Base-by-base conservation (phyloP, 768 basidiomycete genomes). In the Russula vinacea region DNA sequence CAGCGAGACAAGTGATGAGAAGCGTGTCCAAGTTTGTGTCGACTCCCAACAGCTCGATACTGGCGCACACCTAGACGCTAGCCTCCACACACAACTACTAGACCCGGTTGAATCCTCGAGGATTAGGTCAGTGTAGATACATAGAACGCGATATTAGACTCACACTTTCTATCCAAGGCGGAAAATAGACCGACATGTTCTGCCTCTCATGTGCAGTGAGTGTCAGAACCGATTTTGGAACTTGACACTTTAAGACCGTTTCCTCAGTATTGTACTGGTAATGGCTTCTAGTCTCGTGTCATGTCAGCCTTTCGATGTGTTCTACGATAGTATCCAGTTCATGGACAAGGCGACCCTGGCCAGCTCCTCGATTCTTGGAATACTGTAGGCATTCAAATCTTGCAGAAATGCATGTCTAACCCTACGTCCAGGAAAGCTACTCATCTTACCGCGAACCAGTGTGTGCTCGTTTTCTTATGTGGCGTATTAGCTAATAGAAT, bases 321-420 rank as follows among this genome's bases (percentile, higher is more conserved):
- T 64, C 85, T 33, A 67, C 60, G 62, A 84, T 45, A 68, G 87
- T 81, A 80, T 90, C n/a, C 87, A 89, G 70, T 89, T 84, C 65
- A 89, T 89, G 84, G 88, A 89, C 67, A 89, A 89, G 74, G 85
- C 83, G 0, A 90, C 88, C 0, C 76, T 89, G 5, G 88, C 86
- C 1, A 83, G 79, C 64, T 70, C 86, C 1, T 83, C 88, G 1
- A 88, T 90, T 66, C 78, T 90, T 50, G 89, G 89, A 1, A 89
- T 90, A 69, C 75, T 76, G 89, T 86, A 35, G 65, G 80, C 47
- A 29, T 59, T 32, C 22, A 10, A 40, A 26, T 29, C n/a, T 26
- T 51, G 13, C 52, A 11, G 4, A 39, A 16, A 35, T 44, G 2
- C 1, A 62, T 60, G 62, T 42, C 66, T 57, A 56, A 26, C n/a